Evolutionary conservation across 2,329 filamentous ascomycete species (phyloP), one percentile per base, ranked within the genome.

Genomic region (Dactylellina cionopaga): DNA sequence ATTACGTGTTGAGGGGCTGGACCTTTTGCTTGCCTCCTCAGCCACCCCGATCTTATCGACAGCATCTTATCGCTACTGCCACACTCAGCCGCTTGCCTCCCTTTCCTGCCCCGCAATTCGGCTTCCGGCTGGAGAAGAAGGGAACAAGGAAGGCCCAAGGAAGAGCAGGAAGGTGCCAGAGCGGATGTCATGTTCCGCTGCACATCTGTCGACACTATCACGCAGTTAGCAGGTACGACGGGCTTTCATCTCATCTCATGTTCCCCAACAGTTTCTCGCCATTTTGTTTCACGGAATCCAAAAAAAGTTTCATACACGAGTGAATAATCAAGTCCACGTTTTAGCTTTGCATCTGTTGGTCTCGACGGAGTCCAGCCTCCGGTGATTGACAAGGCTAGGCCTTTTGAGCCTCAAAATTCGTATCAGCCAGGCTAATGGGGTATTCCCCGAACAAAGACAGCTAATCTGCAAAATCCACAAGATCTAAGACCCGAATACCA

Each of bases 1-100:
- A 68, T 68, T 68, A 68, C 63, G 63, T 68, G 58, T 64, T 63
- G 65, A 52, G 54, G 46, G 55, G 56, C 49, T 13, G 49, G 33
- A 9, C 15, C 17, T 24, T 13, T 13, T 7, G 29, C 49, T 19
- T 24, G 31, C 46, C 46, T 54, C 37, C 24, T 33, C 22, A 19
- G 19, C 22, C 2, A 17, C 11, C 15, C 27, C 10, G 24, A 51
- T 49, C 54, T 56, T 37, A 29, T 15, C n/a, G 15, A 10, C 51
- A n/a, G n/a, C 22, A 52, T 54, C 46, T 44, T 19, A 39, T 39
- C 51, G 15, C 25, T 5, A 24, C 41, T 10, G 27, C 39, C 56
- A 24, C 29, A 64, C n/a, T 29, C 49, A 41, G 25, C 47, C 39
- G 29, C 39, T 22, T 24, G 41, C 43, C 29, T 17, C 9, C 17